These are phyloP conservation scores for Boletus rubroflammeus DNA, from an alignment of 768 basidiomycete species.

Conservation along the genomic window DNA sequence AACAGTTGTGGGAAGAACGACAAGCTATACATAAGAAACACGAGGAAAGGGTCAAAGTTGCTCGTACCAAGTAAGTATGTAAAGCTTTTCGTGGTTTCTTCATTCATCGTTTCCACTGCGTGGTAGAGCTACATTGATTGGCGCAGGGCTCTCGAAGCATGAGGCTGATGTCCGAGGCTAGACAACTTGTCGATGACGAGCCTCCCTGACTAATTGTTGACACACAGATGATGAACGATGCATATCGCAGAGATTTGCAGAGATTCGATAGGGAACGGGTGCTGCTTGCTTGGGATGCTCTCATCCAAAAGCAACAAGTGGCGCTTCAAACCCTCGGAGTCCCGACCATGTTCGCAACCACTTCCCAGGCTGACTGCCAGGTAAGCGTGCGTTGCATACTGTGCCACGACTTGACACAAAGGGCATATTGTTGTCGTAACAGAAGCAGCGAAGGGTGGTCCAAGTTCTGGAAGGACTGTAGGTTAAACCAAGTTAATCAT, in stretches of 20 bases:
- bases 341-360: slow-evolving; percentile 68
- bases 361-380: slow-evolving; percentile 48
- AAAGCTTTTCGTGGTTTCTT: background rate
- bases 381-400: slow-evolving; percentile 35
- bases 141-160: slow-evolving; percentile 59
- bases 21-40: slow-evolving; percentile 58
- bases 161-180: slow-evolving; percentile 42
- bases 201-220: slow-evolving; percentile 15
- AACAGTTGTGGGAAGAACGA: slow-evolving; percentile 65
- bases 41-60: slow-evolving; percentile 67
- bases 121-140: slow-evolving; percentile 63
- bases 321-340: slow-evolving; percentile 57
- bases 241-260: slow-evolving; percentile 59
- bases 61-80: slow-evolving; percentile 56
- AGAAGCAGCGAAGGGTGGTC: slow-evolving; percentile 71
- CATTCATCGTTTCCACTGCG: slow-evolving; percentile 1
- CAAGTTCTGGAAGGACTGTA: slow-evolving; percentile 59
- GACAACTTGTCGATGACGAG: slow-evolving; percentile 1
- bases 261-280: slow-evolving; percentile 70
- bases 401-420: background rate
- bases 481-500: slow-evolving; percentile 12
- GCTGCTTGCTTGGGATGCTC: slow-evolving; percentile 71
- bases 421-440: slow-evolving; percentile 6
- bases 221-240: slow-evolving; percentile 59
- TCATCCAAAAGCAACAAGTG: slow-evolving; percentile 68